phyloP scores from a whole-genome alignment of 116 monocot species.

The Iris pallida region DNA sequence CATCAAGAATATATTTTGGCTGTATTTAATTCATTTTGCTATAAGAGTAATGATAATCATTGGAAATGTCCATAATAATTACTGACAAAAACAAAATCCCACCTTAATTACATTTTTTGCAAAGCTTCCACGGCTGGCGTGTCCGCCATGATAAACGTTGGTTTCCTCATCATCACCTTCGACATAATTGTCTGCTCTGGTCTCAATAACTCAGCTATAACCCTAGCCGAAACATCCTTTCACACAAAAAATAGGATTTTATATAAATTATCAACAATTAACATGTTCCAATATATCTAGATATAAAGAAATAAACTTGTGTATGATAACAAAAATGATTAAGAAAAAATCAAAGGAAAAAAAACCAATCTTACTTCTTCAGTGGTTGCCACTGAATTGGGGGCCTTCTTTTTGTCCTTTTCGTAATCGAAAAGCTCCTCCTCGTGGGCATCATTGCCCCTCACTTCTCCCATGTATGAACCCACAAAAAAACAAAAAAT shows the following conservation, averaged over 20 bases:
- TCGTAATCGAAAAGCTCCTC: conserved; percentile 97
- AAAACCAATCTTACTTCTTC: conserved; percentile 63
- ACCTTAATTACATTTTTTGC: conserved; percentile 96
- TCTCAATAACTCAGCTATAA: conserved; percentile 76
- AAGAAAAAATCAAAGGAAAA: not conserved
- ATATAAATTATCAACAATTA: not conserved
- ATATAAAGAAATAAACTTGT: not conserved
- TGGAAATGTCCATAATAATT: too few relatives aligned
- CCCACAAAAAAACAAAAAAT: not conserved
- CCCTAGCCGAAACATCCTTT: conserved; percentile 80
- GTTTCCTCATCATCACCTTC: conserved; percentile 91
- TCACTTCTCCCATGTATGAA: conserved; percentile 75
- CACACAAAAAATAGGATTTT: not conserved
- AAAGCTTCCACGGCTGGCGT: conserved; percentile 75
- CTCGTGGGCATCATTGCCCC: conserved; percentile 81
- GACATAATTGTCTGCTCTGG: conserved; percentile 72
- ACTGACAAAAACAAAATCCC: not conserved
- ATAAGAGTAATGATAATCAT: too few relatives aligned
- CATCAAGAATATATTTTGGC: too few relatives aligned
- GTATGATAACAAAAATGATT: too few relatives aligned
- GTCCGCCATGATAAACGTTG: conserved; percentile 63
- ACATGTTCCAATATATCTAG: not conserved
- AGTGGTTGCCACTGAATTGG: conserved; percentile 55
- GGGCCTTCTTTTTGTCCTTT: conserved; percentile 78
- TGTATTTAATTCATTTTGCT: too few relatives aligned